Conservation (phyloP, 2,329 filamentous ascomycete species). For the Colletotrichum agaves region DNA sequence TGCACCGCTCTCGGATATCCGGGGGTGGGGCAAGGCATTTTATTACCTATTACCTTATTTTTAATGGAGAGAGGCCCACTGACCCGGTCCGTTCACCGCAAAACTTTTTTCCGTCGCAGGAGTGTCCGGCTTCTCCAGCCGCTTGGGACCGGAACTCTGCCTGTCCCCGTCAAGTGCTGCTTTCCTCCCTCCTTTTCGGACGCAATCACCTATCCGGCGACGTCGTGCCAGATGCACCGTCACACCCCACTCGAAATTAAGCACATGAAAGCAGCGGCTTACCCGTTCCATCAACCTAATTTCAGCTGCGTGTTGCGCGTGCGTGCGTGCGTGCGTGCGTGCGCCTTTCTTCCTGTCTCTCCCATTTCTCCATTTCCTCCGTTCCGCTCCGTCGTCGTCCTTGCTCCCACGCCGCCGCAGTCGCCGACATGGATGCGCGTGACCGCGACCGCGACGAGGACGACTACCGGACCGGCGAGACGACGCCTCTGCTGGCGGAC, state of each 20-base stretch:
- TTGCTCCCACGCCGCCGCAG: not conserved
- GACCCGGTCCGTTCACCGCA: slow-evolving; percentile 13
- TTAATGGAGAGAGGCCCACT: slow-evolving; percentile 6
- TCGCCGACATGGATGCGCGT: slow-evolving; percentile 21
- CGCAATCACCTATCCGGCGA: not conserved
- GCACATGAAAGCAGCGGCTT: not conserved
- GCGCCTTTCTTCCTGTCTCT: not conserved
- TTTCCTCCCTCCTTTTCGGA: not conserved
- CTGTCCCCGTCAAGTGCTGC: not conserved
- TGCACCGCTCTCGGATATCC: not conserved
- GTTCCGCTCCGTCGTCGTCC: slow-evolving; percentile 13
- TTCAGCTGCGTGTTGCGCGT: not conserved
- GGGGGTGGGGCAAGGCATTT: not conserved
- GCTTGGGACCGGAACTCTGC: slow-evolving; percentile 12
- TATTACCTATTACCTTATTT: too few relatives aligned
- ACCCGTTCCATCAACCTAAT: slow-evolving; percentile 4
- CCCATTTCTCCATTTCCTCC: not conserved
- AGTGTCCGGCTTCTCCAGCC: not conserved
- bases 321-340: too few relatives aligned
- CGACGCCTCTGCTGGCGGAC: slow-evolving; percentile 29
- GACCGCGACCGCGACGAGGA: slow-evolving; percentile 16
- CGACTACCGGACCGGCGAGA: slow-evolving; percentile 28
- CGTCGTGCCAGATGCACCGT: not conserved
- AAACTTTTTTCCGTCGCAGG: slow-evolving; percentile 8
- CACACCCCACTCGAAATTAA: slow-evolving; percentile 3